Evolutionary conservation across 2,329 filamentous ascomycete species (phyloP).

Genomic region (Zasmidium angulare): DNA sequence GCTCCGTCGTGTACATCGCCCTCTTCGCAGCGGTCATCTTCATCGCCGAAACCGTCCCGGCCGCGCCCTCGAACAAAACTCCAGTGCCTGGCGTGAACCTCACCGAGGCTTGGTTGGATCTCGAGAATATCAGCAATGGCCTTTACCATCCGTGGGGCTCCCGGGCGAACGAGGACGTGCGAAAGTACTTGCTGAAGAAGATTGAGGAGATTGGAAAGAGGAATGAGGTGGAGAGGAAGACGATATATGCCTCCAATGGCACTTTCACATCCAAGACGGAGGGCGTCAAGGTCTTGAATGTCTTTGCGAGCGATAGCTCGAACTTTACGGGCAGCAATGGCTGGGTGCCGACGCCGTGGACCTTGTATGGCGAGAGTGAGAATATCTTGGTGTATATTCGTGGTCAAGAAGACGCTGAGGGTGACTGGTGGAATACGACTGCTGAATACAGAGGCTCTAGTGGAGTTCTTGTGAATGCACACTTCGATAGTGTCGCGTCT

Average conservation of each 20-base stretch:
- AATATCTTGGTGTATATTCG: slow-evolving; percentile 92
- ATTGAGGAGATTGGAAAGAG: slow-evolving; percentile 67
- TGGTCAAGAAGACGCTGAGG: slow-evolving; percentile 68
- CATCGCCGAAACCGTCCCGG: slow-evolving; percentile 69
- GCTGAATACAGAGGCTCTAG: slow-evolving; percentile 50
- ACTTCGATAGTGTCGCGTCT: slow-evolving; percentile 91
- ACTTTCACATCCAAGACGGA: slow-evolving; percentile 27
- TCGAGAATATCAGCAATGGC: slow-evolving; percentile 69
- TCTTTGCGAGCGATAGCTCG: slow-evolving; percentile 76
- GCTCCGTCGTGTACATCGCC: slow-evolving; percentile 72
- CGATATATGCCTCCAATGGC: slow-evolving; percentile 34
- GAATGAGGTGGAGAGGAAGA: slow-evolving; percentile 53
- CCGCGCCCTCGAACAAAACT: slow-evolving; percentile 65
- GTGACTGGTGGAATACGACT: slow-evolving; percentile 67
- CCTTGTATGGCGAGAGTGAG: slow-evolving; percentile 84
- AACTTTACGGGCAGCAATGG: slow-evolving; percentile 65
- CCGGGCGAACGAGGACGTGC: slow-evolving; percentile 75
- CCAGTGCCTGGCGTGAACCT: slow-evolving; percentile 69
- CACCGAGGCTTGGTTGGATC: slow-evolving; percentile 81
- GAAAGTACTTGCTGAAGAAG: slow-evolving; percentile 70
- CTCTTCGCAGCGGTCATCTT: slow-evolving; percentile 72
- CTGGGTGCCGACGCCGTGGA: slow-evolving; percentile 25
- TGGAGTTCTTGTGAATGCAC: slow-evolving; percentile 88
- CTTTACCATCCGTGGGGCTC: slow-evolving; percentile 66
- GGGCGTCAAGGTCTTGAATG: slow-evolving; percentile 41